Conservation (phyloP, 345 rosid genomes). For the Jatropha curcas region DNA sequence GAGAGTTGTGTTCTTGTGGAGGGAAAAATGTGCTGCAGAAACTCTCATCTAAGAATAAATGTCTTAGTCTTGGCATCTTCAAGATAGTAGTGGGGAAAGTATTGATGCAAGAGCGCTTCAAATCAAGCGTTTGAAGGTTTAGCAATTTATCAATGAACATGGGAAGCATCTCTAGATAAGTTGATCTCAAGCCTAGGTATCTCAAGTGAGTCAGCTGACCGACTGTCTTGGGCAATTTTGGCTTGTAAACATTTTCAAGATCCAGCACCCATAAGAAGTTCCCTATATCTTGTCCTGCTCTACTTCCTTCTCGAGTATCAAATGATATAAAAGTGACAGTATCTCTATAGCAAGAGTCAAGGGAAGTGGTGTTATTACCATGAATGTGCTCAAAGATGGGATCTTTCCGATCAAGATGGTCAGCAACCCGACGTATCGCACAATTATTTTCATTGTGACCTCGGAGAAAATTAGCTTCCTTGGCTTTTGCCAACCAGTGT, state of each 20-base stretch:
- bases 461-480: background rate
- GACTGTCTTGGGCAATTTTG: background rate
- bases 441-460: background rate
- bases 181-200: constrained; percentile 18
- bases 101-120: constrained; percentile 14
- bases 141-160: constrained; percentile 8
- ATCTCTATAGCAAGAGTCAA: constrained; percentile 12
- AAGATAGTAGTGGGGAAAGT: constrained; percentile 13
- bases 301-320: no score
- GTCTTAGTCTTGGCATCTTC: constrained; percentile 8
- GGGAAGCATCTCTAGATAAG: constrained; percentile 19
- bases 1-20: background rate
- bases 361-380: background rate
- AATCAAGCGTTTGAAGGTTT: constrained; percentile 24
- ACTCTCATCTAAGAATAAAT: constrained; percentile 17
- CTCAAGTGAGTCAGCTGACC: constrained; percentile 12
- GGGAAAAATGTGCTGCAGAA: background rate
- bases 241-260: background rate
- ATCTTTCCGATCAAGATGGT: background rate
- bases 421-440: background rate
- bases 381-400: background rate
- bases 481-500: background rate
- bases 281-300: no score
- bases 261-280: no score
- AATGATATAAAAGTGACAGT: background rate